These are phyloP conservation scores for Multifurca ochricompacta DNA, from an alignment of 768 basidiomycete species.

Conservation along the genomic window DNA sequence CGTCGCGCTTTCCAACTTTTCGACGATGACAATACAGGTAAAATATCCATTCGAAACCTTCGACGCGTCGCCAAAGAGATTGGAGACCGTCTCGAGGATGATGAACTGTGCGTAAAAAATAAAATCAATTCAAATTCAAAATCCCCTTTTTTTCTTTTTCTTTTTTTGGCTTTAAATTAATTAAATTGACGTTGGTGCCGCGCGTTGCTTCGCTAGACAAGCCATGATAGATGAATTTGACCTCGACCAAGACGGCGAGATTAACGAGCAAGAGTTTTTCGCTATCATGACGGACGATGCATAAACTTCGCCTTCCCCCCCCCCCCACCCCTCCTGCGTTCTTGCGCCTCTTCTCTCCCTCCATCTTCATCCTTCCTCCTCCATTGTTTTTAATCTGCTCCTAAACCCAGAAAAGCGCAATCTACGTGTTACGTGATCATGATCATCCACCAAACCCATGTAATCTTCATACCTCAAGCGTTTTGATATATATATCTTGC, in stretches of 20 bases:
- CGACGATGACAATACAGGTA: slow-evolving; percentile 93
- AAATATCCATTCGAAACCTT: slow-evolving; percentile 86
- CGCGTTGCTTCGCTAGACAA: no score
- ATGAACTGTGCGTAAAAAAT: slow-evolving; percentile 95
- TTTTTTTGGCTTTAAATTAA: not conserved
- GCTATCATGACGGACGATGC: slow-evolving; percentile 95
- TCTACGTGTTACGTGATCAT: no score
- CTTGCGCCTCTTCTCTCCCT: not conserved
- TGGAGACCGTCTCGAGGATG: slow-evolving; percentile 90
- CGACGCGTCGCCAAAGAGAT: slow-evolving; percentile 94
- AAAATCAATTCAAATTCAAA: no score
- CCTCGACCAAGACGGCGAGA: slow-evolving; percentile 96
- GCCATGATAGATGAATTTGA: slow-evolving; percentile 99
- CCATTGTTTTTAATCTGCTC: no score
- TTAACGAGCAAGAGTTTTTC: slow-evolving; percentile 93
- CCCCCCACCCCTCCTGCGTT: no score
- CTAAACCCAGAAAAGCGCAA: no score
- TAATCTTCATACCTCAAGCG: no score
- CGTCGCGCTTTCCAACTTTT: slow-evolving; percentile 93
- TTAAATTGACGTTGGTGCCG: not conserved
- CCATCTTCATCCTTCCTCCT: no score
- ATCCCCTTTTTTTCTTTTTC: slow-evolving; percentile 8
- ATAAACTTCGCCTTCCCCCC: slow-evolving; percentile 27
- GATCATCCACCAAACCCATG: slow-evolving; percentile 13
- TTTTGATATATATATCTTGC: no score